These are phyloP conservation scores for Hypoxylon rubiginosum DNA, from an alignment of 2,329 filamentous ascomycete species.

Conservation along the genomic window DNA sequence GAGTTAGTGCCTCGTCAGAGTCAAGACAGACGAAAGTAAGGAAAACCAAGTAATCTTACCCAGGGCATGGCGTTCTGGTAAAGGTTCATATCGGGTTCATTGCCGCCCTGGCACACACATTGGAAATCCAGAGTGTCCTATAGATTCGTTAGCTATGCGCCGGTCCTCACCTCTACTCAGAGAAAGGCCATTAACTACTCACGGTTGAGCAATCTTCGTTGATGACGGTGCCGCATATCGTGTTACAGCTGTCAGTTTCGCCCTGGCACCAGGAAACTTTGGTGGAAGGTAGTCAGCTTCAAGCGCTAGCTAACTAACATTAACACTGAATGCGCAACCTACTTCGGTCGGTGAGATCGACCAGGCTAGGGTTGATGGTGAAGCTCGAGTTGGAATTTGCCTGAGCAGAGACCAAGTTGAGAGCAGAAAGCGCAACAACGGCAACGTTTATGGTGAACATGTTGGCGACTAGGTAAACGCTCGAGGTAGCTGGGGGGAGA, in stretches of 20 bases:
- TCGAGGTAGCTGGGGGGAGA: slow-evolving; percentile 1
- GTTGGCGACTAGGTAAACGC: slow-evolving; percentile 34
- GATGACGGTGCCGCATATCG: slow-evolving; percentile 60
- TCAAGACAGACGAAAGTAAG: neutral
- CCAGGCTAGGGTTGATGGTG: slow-evolving; percentile 57
- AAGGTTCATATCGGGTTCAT: slow-evolving; percentile 65
- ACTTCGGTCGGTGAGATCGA: slow-evolving; percentile 57
- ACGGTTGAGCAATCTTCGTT: slow-evolving; percentile 63
- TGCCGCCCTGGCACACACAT: slow-evolving; percentile 65
- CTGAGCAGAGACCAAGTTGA: slow-evolving; percentile 59
- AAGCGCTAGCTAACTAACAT: neutral
- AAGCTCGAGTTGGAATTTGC: slow-evolving; percentile 58
- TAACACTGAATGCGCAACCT: slow-evolving; percentile 45
- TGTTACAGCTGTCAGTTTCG: slow-evolving; percentile 64
- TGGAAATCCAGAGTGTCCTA: slow-evolving; percentile 61
- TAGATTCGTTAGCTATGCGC: slow-evolving; percentile 30
- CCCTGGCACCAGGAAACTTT: slow-evolving; percentile 64
- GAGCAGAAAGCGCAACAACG: slow-evolving; percentile 60
- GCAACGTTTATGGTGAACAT: slow-evolving; percentile 53
- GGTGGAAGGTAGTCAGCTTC: slow-evolving; percentile 41
- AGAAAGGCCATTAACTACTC: slow-evolving; percentile 45
- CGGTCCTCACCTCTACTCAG: neutral
- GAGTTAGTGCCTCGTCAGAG: slow-evolving; percentile 31
- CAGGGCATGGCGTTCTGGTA: slow-evolving; percentile 65
- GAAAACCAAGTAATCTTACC: slow-evolving; percentile 41